Evolutionary conservation across 1,284 basidiomycete species (phyloP), one percentile per base, ranked within the genome.

Genomic region (Coniferiporia sulphurascens): DNA sequence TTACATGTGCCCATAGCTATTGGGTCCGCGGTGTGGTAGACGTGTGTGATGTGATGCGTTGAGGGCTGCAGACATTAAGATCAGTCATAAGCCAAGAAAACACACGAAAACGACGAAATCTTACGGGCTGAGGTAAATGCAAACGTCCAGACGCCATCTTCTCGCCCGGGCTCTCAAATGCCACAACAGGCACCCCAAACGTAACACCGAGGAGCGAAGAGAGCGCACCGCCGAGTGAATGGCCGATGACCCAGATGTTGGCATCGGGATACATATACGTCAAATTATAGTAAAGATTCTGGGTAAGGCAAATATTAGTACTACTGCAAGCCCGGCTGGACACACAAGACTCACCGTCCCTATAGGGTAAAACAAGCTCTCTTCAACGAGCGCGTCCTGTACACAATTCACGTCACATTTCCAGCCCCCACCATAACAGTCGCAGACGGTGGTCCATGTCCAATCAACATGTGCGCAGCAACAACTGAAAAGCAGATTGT

Each of bases 401-500:
- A 98, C 68, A 70, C 96, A 99, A 27, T 83, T 77, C 69, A 88
- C 81, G 65, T 93, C 84, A 72, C 96, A 99, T 66, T 88, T 87
- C 79, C 86, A 89, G 1, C 86, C 84, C 15, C 90, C 86, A 1
- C 85, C 78, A 72, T 91, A 91, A 72, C 96, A 99, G 61, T 87
- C 91, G 72, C 97, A 99, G 4, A 98, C 96, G 0, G 94, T 84
- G 46, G 89, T 86, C 96, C 96, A 99, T 4, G 91, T 87, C 85
- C 93, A 97, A 69, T 93, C 93, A 22, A 99, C 85, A 17, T 86
- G 79, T 0, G 97, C 97, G 72, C 96, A 99, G 74, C 96, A 99
- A 74, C 96, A 99, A 56, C 94, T 90, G 74, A 98, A 99, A 57
- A 98, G 76, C n/a, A 99, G 72, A 66, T 98, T 98, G 73, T 98